Evolutionary conservation across 1,284 basidiomycete species (phyloP), one percentile per base, ranked within the genome.

Genomic region (Pseudomicrostroma phylloplanum): DNA sequence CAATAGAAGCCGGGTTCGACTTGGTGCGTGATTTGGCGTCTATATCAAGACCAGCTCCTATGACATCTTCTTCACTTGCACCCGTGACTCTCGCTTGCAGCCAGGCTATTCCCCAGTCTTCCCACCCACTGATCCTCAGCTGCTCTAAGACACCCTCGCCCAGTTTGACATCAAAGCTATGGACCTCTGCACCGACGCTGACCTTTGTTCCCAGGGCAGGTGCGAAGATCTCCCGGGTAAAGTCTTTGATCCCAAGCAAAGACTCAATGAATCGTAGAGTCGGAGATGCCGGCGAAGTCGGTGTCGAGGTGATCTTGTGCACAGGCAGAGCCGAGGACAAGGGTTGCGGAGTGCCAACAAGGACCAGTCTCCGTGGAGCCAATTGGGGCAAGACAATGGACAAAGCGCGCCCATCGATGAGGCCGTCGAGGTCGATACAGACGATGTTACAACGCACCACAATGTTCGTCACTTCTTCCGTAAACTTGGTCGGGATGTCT

Each of bases 351-450:
- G 8, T 73, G 42, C 73, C 72, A n/a, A 78, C 77, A 59, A 76
- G 62, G 23, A 79, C 65, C 43, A 79, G 55, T 23, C 77, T 63
- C 19, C 96, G 86, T 26, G 96, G 96, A 76, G 96, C 92, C 60
- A 99, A 86, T 81, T 96, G 92, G 1, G 94, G 91, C 12, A 98
- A 87, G 66, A 99, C 93, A 0, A 90, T 94, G 80, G 96, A 96
- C 67, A 97, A 88, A 6, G 96, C 92, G 65, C 93, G 88, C 1
- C 94, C 93, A 74, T 99, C 96, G 76, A 92, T 93, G 61, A 96
- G 81, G 30, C 96, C 96, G 70, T 94, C 91, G 85, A 98, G 87
- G 76, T 98, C 96, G 59, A 98, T 86, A 70, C 89, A 96, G 26
- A 92, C 85, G 17, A 97, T 81, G 6, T 88, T 86, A 72, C 96